Conservation (phyloP, 164 flowering plant genomes). For the Platanus orientalis region DNA sequence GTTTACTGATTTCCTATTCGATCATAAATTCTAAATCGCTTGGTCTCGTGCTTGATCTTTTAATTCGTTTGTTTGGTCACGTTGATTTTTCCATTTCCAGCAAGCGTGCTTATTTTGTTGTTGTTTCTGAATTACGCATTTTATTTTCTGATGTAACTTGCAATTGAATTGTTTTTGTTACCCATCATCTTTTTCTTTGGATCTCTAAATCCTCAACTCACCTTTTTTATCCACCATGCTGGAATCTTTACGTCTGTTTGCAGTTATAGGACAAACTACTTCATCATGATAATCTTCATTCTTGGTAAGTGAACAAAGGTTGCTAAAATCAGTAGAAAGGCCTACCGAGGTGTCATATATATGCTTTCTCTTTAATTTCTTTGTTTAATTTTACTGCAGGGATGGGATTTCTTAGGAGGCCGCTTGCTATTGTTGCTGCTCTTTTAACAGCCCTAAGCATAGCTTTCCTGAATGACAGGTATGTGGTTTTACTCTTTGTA, state of each 20-base stretch:
- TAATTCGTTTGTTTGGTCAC: not conserved
- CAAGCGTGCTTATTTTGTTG: too few relatives aligned
- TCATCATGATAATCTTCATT: constrained; percentile 64
- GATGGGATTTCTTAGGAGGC: constrained; percentile 81
- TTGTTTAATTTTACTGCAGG: constrained; percentile 31
- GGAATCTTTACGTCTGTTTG: constrained; percentile 14
- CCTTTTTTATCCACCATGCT: not conserved
- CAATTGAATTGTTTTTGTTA: not conserved
- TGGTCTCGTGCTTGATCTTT: not conserved
- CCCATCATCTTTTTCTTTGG: not conserved
- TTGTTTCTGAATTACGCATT: too few relatives aligned
- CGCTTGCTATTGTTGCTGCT: constrained; percentile 84
- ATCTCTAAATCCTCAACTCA: not conserved
- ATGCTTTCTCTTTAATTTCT: too few relatives aligned
- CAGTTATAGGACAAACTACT: constrained; percentile 92
- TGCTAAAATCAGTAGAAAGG: constrained; percentile 10
- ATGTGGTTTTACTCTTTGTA: constrained; percentile 2
- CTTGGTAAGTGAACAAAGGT: constrained; percentile 48
- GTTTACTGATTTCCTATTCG: not conserved
- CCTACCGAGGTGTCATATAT: not conserved
- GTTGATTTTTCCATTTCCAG: not conserved
- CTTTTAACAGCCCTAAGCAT: constrained; percentile 63
- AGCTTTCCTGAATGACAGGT: constrained; percentile 93
- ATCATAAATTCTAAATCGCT: constrained; percentile 3
- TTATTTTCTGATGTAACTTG: too few relatives aligned